Conservation (phyloP, 306 rosid genomes). For the Acacia confusa region DNA sequence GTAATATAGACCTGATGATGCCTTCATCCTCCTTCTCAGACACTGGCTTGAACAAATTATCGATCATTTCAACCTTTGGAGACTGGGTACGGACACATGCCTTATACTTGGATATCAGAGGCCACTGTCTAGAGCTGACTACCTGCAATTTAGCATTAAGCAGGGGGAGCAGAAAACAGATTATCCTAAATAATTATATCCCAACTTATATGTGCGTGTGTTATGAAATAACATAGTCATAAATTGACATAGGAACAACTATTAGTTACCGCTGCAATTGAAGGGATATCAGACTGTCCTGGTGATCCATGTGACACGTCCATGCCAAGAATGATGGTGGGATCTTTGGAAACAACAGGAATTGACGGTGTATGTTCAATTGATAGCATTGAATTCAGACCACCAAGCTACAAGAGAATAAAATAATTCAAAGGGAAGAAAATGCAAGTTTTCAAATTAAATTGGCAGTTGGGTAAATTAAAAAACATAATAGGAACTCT, state of each 20-base stretch:
- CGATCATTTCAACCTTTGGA: constrained; percentile 86
- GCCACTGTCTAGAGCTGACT: constrained; percentile 92
- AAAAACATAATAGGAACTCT: background rate
- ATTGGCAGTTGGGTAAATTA: background rate
- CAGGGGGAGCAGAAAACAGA: background rate
- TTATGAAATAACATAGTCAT: background rate
- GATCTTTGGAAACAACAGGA: constrained; percentile 72
- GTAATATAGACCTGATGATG: constrained; percentile 59
- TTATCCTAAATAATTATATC: background rate
- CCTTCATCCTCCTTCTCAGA: constrained; percentile 80
- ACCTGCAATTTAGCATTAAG: constrained; percentile 48
- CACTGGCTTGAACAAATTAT: constrained; percentile 64
- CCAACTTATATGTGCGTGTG: background rate
- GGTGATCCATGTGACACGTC: constrained; percentile 98
- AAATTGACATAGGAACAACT: background rate
- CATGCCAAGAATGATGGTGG: constrained; percentile 91
- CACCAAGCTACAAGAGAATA: constrained; percentile 74
- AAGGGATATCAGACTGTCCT: constrained; percentile 87
- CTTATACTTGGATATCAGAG: constrained; percentile 79
- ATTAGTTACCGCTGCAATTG: constrained; percentile 83
- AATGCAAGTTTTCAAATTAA: background rate
- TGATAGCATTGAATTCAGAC: constrained; percentile 72
- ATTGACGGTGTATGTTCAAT: constrained; percentile 67
- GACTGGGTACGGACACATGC: constrained; percentile 91
- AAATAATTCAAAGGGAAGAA: background rate